Evolutionary conservation across 208 protist species (phyloP).

Genomic region (Phytomonas francai): DNA sequence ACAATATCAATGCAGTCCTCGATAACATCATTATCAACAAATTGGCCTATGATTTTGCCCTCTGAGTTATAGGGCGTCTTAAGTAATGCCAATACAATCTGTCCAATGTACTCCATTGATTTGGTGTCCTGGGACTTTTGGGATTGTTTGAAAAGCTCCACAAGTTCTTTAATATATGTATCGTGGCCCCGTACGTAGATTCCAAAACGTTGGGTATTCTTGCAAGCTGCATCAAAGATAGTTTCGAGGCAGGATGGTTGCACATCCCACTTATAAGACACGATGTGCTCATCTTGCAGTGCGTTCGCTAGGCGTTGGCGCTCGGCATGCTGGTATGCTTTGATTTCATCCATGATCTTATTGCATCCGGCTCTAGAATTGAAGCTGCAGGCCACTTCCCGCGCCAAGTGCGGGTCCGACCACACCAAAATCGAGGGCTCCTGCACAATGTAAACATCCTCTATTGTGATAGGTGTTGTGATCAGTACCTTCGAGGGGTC

Average conservation of each 20-base stretch:
- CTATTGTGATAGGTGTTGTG: constrained; percentile 40
- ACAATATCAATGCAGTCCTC: constrained; percentile 73
- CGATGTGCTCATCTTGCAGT: not conserved
- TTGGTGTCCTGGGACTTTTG: constrained; percentile 21
- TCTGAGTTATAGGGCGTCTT: constrained; percentile 60
- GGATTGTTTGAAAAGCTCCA: constrained; percentile 35
- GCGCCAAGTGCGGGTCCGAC: constrained; percentile 49
- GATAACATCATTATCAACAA: constrained; percentile 52
- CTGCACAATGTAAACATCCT: constrained; percentile 67
- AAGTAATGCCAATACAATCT: constrained; percentile 47
- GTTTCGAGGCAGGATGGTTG: constrained; percentile 41
- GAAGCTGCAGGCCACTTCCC: constrained; percentile 71
- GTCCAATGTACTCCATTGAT: constrained; percentile 28
- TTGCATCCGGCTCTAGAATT: constrained; percentile 57
- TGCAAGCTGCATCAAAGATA: constrained; percentile 39
- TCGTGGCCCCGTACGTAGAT: constrained; percentile 38
- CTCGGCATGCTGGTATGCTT: constrained; percentile 30
- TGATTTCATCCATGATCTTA: constrained; percentile 33
- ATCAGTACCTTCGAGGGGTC: constrained; percentile 51
- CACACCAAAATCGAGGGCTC: constrained; percentile 63
- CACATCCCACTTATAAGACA: constrained; percentile 38
- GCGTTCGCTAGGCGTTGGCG: not conserved
- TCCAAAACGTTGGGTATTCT: constrained; percentile 42
- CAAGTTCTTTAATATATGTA: constrained; percentile 46
- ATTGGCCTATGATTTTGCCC: constrained; percentile 60